Evolutionary conservation across 2,329 filamentous ascomycete genomes (phyloP), one percentile per base, ranked within the genome.

Genomic region (Pyrenophora graminea): DNA sequence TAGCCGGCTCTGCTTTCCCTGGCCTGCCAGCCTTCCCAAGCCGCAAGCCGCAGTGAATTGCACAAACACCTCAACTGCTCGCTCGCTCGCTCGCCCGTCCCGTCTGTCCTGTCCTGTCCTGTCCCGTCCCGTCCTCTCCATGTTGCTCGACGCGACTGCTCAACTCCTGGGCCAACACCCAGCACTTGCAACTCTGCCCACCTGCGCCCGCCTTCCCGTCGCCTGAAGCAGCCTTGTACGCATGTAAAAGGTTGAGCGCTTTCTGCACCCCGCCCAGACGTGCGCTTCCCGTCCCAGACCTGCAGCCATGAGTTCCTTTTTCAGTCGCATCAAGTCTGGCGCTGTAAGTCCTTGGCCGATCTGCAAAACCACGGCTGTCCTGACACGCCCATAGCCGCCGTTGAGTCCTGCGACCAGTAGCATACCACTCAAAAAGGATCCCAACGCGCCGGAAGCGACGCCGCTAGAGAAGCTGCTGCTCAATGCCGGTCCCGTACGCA

Each of bases 401-500:
- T 71, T 76, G 53, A 77, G 72, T 64, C 77, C 79, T 64, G 71
- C 76, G 36, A 68, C 75, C 49, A 74, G 72, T 60, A 70, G 73
- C 56, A 69, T 76, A 37, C 76, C 82, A 32, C 68, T 77, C 50
- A 87, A 85, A 75, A 85, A 84, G 67, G 84, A 87, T 62, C 75
- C 78, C 52, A 79, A 82, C 69, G 78, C 79, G 61, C 80, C 79
- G 30, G 77, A 79, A 59, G 77, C 80, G 47, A 85, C 83, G 39
- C 81, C 83, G 36, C 72, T 87, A 30, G 84, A 87, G 74, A 85
- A 91, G 79, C 88, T 95, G 81, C 81, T 99, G 27, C 88, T 90
- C 74, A 88, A 91, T 73, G 86, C 90, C 52, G 92, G 91, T 3
- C 86, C 92, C 2, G 77, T 95, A 61, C 86, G 91, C 67, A 80